Evolutionary conservation across 169 alveolate species (phyloP), one percentile per base, ranked within the genome.

Genomic region (Babesia gibsoni): DNA sequence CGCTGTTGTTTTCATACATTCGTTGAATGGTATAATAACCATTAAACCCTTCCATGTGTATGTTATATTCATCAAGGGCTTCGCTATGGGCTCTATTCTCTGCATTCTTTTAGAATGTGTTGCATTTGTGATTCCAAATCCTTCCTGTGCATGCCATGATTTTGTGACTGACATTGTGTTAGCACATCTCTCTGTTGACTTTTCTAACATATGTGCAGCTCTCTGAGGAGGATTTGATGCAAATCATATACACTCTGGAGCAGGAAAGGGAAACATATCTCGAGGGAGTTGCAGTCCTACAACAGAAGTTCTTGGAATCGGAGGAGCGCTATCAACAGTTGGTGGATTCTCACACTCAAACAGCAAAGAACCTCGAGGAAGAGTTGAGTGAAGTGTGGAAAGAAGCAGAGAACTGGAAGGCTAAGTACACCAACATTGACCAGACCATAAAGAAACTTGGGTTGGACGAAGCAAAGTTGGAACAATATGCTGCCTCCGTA

Each of bases 391-490:
- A 77, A 33, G 86, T 80, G 10, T 77, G 86, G 86, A 57, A 67
- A 52, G 86, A 77, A 59, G 86, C 86, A 1, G 72, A 67, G 57
- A 64, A 33, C n/a, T 77, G 86, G 86, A 72, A 77, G 41, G 78
- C 56, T 16, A 77, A 45, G 59, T 77, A 77, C 59, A 36, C 20
- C 35, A 42, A 39, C 23, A 41, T 52, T 8, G 36, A 29, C 8
- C 32, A 61, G 3, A 58, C 23, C 1, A 58, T 48, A 5, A 39
- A 27, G 16, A n/a, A 30, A 16, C 23, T 27, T n/a, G 72, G 72
- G 12, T 0, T 61, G 18, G 46, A 61, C 29, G 35, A 45, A 33
- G 41, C n/a, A 3, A 48, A 4, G 8, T 4, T 61, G n/a, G 52
- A 61, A 49, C 7, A 43, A 20, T 45, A 10, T 1, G n/a, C n/a